A percentile compares a stretch with the other conserved stretches of the same genome.
Conservation (phyloP, 805 yeast genomes). For the Saturnispora saitoi region DNA sequence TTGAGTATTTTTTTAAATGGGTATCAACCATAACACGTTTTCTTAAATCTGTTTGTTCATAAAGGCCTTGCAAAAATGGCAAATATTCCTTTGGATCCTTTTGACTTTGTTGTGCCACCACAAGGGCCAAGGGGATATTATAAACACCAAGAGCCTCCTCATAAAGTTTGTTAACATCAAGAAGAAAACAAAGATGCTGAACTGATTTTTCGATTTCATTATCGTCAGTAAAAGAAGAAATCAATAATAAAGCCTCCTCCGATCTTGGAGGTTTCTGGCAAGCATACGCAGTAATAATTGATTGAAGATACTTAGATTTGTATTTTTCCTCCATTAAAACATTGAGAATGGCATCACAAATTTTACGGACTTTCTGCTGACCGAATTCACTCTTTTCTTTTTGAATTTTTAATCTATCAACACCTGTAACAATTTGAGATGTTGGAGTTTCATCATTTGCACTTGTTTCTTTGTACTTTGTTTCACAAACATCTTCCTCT, state of each 20-base stretch:
- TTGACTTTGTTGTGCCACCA: slow-evolving; percentile 92
- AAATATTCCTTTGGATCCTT: slow-evolving; percentile 96
- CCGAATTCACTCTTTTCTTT: slow-evolving; percentile 14
- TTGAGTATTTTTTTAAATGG: slow-evolving; percentile 53
- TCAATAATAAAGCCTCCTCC: slow-evolving; percentile 59
- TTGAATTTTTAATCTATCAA: slow-evolving; percentile 5
- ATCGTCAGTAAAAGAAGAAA: slow-evolving; percentile 42
- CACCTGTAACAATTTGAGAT: slow-evolving; percentile 2
- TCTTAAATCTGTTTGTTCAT: slow-evolving; percentile 57
- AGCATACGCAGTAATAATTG: slow-evolving; percentile 84
- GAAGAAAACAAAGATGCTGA: slow-evolving; percentile 81
- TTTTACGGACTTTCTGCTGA: slow-evolving; percentile 52
- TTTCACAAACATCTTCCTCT: slow-evolving; percentile 75
- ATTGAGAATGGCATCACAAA: slow-evolving; percentile 62
- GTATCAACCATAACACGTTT: slow-evolving; percentile 74
- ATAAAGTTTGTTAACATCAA: slow-evolving; percentile 80
- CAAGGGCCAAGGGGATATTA: slow-evolving; percentile 69
- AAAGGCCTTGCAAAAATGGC: slow-evolving; percentile 79
- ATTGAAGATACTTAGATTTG: slow-evolving; percentile 54
- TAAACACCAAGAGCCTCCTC: slow-evolving; percentile 73
- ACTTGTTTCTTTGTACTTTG: slow-evolving; percentile 74
- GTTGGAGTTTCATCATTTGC: slow-evolving; percentile 8
- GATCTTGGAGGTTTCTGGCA: slow-evolving; percentile 85
- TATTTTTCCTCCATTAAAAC: slow-evolving; percentile 46
- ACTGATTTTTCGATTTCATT: slow-evolving; percentile 51